Conservation (phyloP, 495 filamentous ascomycete genomes). For the Penicillium malachiteum region DNA sequence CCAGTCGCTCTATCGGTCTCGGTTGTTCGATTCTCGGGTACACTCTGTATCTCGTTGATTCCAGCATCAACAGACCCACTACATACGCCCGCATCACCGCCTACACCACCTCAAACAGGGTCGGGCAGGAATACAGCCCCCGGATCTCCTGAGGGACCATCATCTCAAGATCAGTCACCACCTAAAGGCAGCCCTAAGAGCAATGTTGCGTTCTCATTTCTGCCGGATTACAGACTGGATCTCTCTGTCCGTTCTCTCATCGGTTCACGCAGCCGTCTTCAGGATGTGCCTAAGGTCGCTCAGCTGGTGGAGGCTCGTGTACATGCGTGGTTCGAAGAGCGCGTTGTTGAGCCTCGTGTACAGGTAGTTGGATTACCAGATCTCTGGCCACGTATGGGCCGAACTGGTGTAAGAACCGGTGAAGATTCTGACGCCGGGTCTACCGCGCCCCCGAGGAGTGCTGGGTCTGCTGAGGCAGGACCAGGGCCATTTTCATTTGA, state of each 20-base stretch:
- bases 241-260: slow-evolving; percentile 87
- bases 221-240: slow-evolving; percentile 93
- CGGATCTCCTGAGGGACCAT: slow-evolving; percentile 16
- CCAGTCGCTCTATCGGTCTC: slow-evolving; percentile 89
- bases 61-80: slow-evolving; percentile 50
- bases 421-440: slow-evolving; percentile 46
- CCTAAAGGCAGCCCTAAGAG: slow-evolving; percentile 58
- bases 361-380: slow-evolving; percentile 93
- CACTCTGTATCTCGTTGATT: slow-evolving; percentile 86
- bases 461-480: slow-evolving; percentile 30
- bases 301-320: slow-evolving; percentile 88
- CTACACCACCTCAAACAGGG: slow-evolving; percentile 24
- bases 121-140: slow-evolving; percentile 5
- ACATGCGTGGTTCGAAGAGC: slow-evolving; percentile 96
- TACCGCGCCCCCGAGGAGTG: slow-evolving; percentile 36
- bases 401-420: slow-evolving; percentile 45
- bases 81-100: slow-evolving; percentile 37
- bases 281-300: slow-evolving; percentile 97
- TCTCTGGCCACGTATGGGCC: slow-evolving; percentile 81
- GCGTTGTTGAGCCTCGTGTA: slow-evolving; percentile 91
- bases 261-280: slow-evolving; percentile 83
- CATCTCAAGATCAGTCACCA: slow-evolving; percentile 14
- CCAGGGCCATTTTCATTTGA: slow-evolving; percentile 23
- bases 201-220: slow-evolving; percentile 89
- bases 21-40: slow-evolving; percentile 91